Evolutionary conservation across 768 basidiomycete genomes (phyloP).

Genomic region (Suillus spraguei): DNA sequence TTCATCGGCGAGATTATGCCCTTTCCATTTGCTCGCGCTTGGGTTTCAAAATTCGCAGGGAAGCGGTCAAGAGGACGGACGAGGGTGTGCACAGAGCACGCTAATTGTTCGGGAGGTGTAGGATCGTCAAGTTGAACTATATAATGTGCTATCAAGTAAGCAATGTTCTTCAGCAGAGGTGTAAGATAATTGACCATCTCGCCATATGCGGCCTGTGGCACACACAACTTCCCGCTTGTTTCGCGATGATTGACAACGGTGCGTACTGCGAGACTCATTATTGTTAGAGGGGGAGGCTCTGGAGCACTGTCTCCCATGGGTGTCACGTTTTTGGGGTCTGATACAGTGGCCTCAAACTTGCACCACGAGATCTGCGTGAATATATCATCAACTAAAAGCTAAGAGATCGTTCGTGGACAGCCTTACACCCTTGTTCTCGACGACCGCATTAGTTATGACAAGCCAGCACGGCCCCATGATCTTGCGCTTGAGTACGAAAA

Average conservation of each 20-base stretch:
- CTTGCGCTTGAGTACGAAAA: slow-evolving; percentile 91
- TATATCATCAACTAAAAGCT: slow-evolving; percentile 3
- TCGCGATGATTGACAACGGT: slow-evolving; percentile 93
- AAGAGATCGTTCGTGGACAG: background rate
- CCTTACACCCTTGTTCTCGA: slow-evolving; percentile 81
- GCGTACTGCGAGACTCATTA: slow-evolving; percentile 86
- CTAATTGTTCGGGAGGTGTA: slow-evolving; percentile 85
- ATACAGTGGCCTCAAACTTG: slow-evolving; percentile 84
- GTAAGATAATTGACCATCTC: slow-evolving; percentile 48
- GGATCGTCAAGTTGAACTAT: slow-evolving; percentile 89
- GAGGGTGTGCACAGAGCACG: slow-evolving; percentile 83
- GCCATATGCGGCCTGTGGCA: slow-evolving; percentile 83
- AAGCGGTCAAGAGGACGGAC: slow-evolving; percentile 89
- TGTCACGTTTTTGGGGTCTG: slow-evolving; percentile 86
- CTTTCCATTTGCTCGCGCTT: slow-evolving; percentile 63
- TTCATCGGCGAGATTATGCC: slow-evolving; percentile 72
- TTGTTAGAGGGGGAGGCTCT: slow-evolving; percentile 85
- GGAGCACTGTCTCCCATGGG: slow-evolving; percentile 76
- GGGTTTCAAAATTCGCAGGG: slow-evolving; percentile 80
- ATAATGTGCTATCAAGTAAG: slow-evolving; percentile 7
- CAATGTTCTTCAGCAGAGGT: background rate
- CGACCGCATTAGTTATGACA: slow-evolving; percentile 70
- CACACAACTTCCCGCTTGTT: slow-evolving; percentile 96
- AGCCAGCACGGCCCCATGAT: slow-evolving; percentile 99
- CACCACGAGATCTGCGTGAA: slow-evolving; percentile 90